These are phyloP conservation scores for Porogramme epimiltina DNA, from an alignment of 1,284 basidiomycete species.

Conservation along the genomic window DNA sequence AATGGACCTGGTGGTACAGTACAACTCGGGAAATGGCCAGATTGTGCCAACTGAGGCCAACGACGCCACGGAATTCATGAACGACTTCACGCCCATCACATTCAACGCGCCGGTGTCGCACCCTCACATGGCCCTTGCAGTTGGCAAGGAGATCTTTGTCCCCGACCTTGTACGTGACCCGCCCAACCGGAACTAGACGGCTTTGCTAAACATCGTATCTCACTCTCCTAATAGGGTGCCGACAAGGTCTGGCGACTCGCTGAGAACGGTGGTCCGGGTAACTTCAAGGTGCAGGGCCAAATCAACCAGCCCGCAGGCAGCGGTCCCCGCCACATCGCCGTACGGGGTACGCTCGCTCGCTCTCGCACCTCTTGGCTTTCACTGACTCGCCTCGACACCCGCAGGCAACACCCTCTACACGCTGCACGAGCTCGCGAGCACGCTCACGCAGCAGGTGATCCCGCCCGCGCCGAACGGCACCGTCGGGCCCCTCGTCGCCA, in stretches of 20 bases:
- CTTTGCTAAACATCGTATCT: background rate
- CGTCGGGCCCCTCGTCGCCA: constrained; percentile 46
- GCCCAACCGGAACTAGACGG: background rate
- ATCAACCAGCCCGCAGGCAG: constrained; percentile 65
- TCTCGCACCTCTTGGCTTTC: background rate
- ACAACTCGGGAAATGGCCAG: constrained; percentile 55
- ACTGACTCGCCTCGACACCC: background rate
- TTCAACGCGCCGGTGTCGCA: constrained; percentile 58
- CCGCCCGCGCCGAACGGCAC: constrained; percentile 48
- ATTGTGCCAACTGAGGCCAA: constrained; percentile 47
- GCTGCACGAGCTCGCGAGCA: constrained; percentile 66
- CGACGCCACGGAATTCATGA: constrained; percentile 44
- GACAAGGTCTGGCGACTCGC: constrained; percentile 68
- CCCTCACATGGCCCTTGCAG: constrained; percentile 64
- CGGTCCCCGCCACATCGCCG: constrained; percentile 66
- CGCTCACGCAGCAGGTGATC: constrained; percentile 61
- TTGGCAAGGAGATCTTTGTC: constrained; percentile 55
- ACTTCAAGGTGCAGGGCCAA: constrained; percentile 57
- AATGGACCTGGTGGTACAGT: constrained; percentile 43
- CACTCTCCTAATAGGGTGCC: constrained; percentile 44
- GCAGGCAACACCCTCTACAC: constrained; percentile 60
- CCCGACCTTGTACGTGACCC: constrained; percentile 57
- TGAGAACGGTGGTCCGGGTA: constrained; percentile 37
- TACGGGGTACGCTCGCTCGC: constrained; percentile 42
- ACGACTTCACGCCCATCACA: constrained; percentile 44